phyloP scores from a whole-genome alignment of 306 rosid species.

The Ammopiptanthus mongolicus region DNA sequence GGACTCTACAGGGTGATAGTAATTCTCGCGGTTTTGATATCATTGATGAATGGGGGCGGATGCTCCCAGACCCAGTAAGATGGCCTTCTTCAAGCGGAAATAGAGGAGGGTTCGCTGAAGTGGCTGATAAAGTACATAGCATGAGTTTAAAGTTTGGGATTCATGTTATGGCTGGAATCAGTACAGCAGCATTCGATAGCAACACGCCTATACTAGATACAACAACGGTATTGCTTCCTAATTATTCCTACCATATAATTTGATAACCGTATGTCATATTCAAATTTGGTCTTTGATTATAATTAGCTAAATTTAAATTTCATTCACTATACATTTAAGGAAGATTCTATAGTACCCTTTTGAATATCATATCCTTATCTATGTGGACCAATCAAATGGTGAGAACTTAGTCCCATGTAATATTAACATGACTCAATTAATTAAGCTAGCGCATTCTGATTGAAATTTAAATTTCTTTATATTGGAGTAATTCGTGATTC shows the following conservation, averaged over 20 bases:
- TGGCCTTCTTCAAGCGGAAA: slow-evolving; percentile 69
- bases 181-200: slow-evolving; percentile 56
- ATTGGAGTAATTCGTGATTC: too few relatives aligned
- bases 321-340: background rate
- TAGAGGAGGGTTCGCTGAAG: slow-evolving; percentile 46
- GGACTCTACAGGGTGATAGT: slow-evolving; percentile 42
- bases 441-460: too few relatives aligned
- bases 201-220: slow-evolving; percentile 64
- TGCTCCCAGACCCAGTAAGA: slow-evolving; percentile 61
- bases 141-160: slow-evolving; percentile 77
- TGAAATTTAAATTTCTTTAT: too few relatives aligned
- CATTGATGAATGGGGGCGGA: slow-evolving; percentile 74
- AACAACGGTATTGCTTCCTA: slow-evolving; percentile 9
- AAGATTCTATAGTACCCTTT: too few relatives aligned
- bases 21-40: slow-evolving; percentile 61
- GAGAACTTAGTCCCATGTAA: too few relatives aligned
- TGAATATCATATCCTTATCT: too few relatives aligned
- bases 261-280: background rate
- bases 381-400: too few relatives aligned
- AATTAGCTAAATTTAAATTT: background rate
- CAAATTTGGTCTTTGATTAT: background rate
- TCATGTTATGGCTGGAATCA: slow-evolving; percentile 85
- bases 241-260: background rate
- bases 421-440: too few relatives aligned
- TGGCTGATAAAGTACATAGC: slow-evolving; percentile 48